Evolutionary conservation across 2,329 filamentous ascomycete genomes (phyloP), one percentile per base, ranked within the genome.

Genomic region (Pyricularia sp.): DNA sequence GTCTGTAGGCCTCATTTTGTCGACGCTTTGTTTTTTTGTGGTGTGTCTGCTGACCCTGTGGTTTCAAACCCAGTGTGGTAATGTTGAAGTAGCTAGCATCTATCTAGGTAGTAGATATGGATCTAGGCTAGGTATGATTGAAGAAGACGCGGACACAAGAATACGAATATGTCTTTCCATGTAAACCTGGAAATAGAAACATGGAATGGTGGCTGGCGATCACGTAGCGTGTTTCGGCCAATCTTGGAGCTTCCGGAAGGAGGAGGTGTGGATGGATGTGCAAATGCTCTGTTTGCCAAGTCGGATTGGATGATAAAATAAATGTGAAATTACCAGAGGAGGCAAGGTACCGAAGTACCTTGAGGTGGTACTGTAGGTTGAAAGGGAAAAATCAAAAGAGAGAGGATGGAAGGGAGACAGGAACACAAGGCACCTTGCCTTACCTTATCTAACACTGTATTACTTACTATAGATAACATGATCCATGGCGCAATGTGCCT

Each of bases 1-100:
- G 73, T 82, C 79, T 68, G 81, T 78, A 70, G 82, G 81, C 73
- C 81, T 81, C 82, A 84, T 84, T 31, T 7, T 67, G 30, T 63
- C 30, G 64, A 23, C 9, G 11, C 23, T 10, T 11, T 36, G 3
- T 66, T 26, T 50, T 30, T 64, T 20, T 64, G 2, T n/a, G 10
- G 7, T 23, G 10, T 28, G 58, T 26, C 23, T n/a, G 58, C 23
- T 25, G 58, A 14, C 23, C 23, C n/a, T 25, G n/a, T 61, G 23
- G 10, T 9, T 59, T 61, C n/a, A 25, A 61, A n/a, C 10, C 11
- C 23, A 23, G 58, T 28, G n/a, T 26, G 9, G 17, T 55, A 2
- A 55, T 55, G 42, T 9, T 9, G 12, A 5, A 55, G 6, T 55
- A n/a, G 20, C 42, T n/a, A 55, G 17, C 42, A 55, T 55, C 20